phyloP scores from a whole-genome alignment of 163 green algal species.

The Prototheca cutis region DNA sequence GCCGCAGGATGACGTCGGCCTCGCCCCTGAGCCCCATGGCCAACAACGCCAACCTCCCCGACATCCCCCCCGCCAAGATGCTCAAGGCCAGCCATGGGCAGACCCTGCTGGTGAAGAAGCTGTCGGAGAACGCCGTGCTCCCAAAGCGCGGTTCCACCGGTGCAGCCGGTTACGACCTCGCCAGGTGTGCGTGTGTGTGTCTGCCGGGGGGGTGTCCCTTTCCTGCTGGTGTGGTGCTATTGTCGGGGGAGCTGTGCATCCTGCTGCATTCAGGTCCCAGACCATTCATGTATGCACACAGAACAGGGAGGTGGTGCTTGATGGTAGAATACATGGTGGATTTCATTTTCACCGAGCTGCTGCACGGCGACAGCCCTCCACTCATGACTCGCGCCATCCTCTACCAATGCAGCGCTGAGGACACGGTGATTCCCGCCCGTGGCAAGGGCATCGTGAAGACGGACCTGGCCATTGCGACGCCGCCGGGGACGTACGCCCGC shows the following conservation, averaged over 20 bases:
- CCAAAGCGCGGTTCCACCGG: slow-evolving; percentile 69
- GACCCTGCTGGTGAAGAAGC: slow-evolving; percentile 66
- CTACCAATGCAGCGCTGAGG: slow-evolving; percentile 79
- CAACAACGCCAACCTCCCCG: slow-evolving; percentile 1
- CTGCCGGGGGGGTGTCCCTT: too few relatives aligned
- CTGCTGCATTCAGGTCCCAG: too few relatives aligned
- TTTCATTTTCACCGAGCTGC: too few relatives aligned
- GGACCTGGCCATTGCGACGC: slow-evolving; percentile 79
- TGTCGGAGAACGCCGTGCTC: slow-evolving; percentile 68
- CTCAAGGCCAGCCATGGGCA: slow-evolving; percentile 5
- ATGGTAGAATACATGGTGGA: not conserved
- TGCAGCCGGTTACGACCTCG: slow-evolving; percentile 91
- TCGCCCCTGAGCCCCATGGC: too few relatives aligned
- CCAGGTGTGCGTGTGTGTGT: slow-evolving; percentile 59
- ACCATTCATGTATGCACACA: not conserved
- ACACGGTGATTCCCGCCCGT: slow-evolving; percentile 70
- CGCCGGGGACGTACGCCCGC: slow-evolving; percentile 83
- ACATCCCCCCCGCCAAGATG: slow-evolving; percentile 22
- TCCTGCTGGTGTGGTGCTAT: too few relatives aligned
- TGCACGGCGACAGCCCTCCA: too few relatives aligned
- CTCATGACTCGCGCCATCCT: too few relatives aligned
- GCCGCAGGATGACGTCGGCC: not conserved
- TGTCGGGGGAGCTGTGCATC: too few relatives aligned
- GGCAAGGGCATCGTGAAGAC: slow-evolving; percentile 82
- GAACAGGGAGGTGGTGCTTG: not conserved